Base-by-base conservation (phyloP, 805 yeast species). In the Zygoascus flipseniorum region DNA sequence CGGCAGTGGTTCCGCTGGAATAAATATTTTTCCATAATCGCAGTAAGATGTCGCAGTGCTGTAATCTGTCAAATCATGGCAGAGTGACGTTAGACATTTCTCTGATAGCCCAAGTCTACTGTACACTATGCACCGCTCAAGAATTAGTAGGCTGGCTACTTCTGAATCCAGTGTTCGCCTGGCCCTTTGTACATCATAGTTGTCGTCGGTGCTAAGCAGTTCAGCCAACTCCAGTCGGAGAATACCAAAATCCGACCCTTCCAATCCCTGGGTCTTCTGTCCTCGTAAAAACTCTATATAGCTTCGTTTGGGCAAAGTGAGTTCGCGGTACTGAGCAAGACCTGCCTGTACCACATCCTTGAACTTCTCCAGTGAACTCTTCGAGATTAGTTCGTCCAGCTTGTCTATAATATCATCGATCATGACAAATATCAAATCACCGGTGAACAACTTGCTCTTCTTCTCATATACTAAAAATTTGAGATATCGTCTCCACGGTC, bases 401-500 rank as follows among this genome's bases (percentile, higher is more conserved):
- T 54, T 54, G 9, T 61, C 68, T 14, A 67, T 55, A 32, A 71
- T 51, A 37, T 72, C 74, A 39, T 67, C 60, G 1, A 65, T 59
- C 32, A 69, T 57, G 41, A 72, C 55, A 42, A 63, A 37, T 8
- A 67, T 65, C 46, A 72, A 57, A 52, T 72, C 74, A 18, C 63
- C 58, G 1, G 61, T 61, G 51, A 59, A 61, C 43, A 60, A 58
- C 9, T 50, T 54, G 42, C 64, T 60, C 31, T 66, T 58, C 48
- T 54, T 52, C 14, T 58, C 61, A 44, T 61, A 58, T 4, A 72
- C 69, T 31, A 69, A 60, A 47, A 62, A 59, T 50, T 68, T 65
- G 31, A 72, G 62, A 53, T 65, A 72, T 9, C 58, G 51, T 31
- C 71, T 58, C 72, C 73, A 69, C 0, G 69, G 65, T 18, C 57